Evolutionary conservation across 2,329 filamentous ascomycete genomes (phyloP), one percentile per base, ranked within the genome.

Genomic region (Amesomyces nigricolor): DNA sequence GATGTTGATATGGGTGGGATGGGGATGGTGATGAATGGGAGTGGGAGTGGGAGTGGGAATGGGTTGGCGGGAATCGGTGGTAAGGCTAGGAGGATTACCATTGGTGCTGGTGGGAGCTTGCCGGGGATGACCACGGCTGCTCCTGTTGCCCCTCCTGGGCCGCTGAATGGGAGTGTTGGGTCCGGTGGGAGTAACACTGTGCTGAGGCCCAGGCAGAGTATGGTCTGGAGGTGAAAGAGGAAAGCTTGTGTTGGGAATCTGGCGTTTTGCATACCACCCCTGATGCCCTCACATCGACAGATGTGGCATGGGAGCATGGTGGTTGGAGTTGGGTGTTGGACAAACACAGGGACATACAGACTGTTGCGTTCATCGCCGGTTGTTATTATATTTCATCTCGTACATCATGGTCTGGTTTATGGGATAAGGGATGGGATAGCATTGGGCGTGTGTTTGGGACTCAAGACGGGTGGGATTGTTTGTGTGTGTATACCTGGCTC

Each of bases 71-170:
- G 53, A 10, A 61, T 62, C 38, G 61, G 63, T 58, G 61, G 65
- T 45, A 64, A 64, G 53, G 63, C 65, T 63, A 72, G 74, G 45
- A 71, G 74, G 53, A 73, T 74, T 57, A 76, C 74, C 68, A 75
- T 76, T 64, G 72, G 72, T 35, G 61, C 69, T 53, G 66, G 69
- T 50, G 70, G 62, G 19, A 63, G 66, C 65, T 30, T 45, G 53
- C 32, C 14, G 40, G 51, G 22, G 51, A 46, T 5, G 35, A 39
- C 22, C 22, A 26, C 22, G 22, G 22, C 22, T 26, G 22, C 22
- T 26, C 22, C 22, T 26, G 22, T 5, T 5, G 22, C 22, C 1
- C 4, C 22, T 26, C 22, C 22, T 26, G 16, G 44, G 19, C n/a
- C 17, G 32, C 11, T 5, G 26, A 37, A 43, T 30, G 51, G 51